Conservation (phyloP, 306 rosid species). For the Dicorynia guianensis region DNA sequence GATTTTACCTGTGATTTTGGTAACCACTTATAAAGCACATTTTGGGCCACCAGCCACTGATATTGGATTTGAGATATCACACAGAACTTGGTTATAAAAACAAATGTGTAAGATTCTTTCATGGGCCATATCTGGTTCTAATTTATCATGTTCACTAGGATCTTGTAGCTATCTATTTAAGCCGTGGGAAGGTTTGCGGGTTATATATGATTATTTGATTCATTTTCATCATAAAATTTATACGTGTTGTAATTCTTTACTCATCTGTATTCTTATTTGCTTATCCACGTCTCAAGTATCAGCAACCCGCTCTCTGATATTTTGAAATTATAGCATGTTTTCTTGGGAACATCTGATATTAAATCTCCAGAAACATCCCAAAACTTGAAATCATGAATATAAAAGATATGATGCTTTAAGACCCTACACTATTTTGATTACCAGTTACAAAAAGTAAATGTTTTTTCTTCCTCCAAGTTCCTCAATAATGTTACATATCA, state of each 20-base stretch:
- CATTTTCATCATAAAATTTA: not conserved
- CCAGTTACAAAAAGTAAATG: conserved; percentile 12
- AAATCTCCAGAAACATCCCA: conserved; percentile 11
- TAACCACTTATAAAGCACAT: not conserved
- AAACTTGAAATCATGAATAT: conserved; percentile 6
- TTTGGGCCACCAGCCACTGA: not conserved
- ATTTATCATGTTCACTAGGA: not conserved
- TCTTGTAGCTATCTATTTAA: conserved; percentile 13
- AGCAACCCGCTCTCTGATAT: conserved; percentile 5
- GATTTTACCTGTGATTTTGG: not conserved
- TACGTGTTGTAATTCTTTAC: not conserved
- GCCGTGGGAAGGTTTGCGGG: not conserved
- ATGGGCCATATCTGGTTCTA: not conserved
- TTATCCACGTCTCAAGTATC: not conserved
- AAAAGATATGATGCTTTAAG: conserved; percentile 7
- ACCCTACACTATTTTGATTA: conserved; percentile 18
- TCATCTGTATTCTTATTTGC: not conserved
- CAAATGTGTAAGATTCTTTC: not conserved
- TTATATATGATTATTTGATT: not conserved
- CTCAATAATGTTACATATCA: not conserved
- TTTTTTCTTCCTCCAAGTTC: conserved; percentile 1
- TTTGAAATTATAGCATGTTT: conserved; percentile 9
- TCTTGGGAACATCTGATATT: conserved; percentile 25
- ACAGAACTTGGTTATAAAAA: not conserved
- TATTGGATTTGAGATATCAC: not conserved